Percentiles rank a stretch among this genome's conserved stretches.
Evolutionary conservation across 345 rosid genomes (phyloP).

Genomic region (Eucalyptus lansdowneana): DNA sequence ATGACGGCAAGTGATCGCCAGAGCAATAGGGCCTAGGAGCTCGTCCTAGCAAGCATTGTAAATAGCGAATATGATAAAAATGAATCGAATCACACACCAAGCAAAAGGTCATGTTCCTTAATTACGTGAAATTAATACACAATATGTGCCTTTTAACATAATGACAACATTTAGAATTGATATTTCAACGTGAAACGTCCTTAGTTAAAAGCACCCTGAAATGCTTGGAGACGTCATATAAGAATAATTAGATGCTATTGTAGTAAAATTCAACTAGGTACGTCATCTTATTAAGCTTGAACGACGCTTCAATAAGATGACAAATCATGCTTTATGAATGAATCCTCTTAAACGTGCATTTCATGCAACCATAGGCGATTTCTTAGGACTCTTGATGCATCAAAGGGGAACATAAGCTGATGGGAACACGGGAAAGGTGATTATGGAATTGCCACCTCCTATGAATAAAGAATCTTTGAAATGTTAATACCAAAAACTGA

Average conservation of each 20-base stretch:
- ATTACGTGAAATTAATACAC: accelerated
- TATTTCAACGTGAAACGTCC: no score
- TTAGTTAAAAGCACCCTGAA: no score
- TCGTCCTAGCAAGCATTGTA: neutral
- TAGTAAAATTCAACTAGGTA: neutral
- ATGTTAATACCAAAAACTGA: neutral
- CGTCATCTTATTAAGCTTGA: neutral
- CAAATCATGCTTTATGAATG: neutral
- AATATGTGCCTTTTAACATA: no score
- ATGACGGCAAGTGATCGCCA: no score
- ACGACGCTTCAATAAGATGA: neutral
- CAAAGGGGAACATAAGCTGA: neutral
- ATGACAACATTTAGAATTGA: no score
- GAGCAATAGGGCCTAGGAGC: neutral
- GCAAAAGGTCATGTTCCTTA: no score
- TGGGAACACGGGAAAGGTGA: neutral
- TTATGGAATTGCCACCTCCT: no score
- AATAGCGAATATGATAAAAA: neutral
- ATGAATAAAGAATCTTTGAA: neutral
- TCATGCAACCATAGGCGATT: neutral
- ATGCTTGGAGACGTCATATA: no score
- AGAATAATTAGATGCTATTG: no score
- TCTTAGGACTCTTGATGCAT: neutral
- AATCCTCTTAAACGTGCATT: neutral
- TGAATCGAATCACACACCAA: no score